phyloP scores from a whole-genome alignment of 1,139 yeast genomes.

The Saccharomyces uvarum region DNA sequence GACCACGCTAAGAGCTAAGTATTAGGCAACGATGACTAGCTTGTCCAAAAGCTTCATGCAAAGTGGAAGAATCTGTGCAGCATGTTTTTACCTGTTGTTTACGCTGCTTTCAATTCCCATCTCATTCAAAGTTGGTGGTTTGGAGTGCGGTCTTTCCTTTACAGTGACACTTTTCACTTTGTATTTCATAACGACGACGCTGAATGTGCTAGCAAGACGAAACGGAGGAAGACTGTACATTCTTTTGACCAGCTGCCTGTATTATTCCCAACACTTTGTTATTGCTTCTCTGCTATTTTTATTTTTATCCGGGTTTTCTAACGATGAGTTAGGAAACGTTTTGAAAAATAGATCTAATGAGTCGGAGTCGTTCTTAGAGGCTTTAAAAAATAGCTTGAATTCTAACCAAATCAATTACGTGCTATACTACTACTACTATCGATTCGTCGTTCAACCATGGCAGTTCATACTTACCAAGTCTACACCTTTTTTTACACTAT shows the following conservation, averaged over 20 bases:
- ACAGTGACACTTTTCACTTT: slow-evolving; percentile 65
- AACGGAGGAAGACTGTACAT: slow-evolving; percentile 46
- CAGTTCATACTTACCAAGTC: slow-evolving; percentile 60
- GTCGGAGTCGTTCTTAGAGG: not conserved
- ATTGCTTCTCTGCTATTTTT: slow-evolving; percentile 63
- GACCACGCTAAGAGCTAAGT: not conserved
- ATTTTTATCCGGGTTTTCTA: slow-evolving; percentile 52
- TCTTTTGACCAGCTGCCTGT: slow-evolving; percentile 37
- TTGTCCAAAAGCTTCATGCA: slow-evolving; percentile 17
- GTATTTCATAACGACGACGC: slow-evolving; percentile 66
- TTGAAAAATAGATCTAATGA: slow-evolving; percentile 12
- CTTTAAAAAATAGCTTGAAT: slow-evolving; percentile 1
- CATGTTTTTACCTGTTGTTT: slow-evolving; percentile 50
- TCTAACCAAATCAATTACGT: slow-evolving; percentile 1
- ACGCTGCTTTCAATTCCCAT: slow-evolving; percentile 81
- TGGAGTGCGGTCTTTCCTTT: slow-evolving; percentile 79
- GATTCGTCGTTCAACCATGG: slow-evolving; percentile 53
- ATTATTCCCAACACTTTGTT: slow-evolving; percentile 72
- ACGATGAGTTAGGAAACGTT: slow-evolving; percentile 18
- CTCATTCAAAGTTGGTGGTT: slow-evolving; percentile 93
- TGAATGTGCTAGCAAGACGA: slow-evolving; percentile 50
- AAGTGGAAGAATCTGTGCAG: slow-evolving; percentile 11
- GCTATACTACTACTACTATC: slow-evolving; percentile 31
- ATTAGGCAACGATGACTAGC: slow-evolving; percentile 6
- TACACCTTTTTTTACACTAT: slow-evolving; percentile 78